phyloP scores from a whole-genome alignment of 495 filamentous ascomycete species.

The Antarctomyces pellizariae region DNA sequence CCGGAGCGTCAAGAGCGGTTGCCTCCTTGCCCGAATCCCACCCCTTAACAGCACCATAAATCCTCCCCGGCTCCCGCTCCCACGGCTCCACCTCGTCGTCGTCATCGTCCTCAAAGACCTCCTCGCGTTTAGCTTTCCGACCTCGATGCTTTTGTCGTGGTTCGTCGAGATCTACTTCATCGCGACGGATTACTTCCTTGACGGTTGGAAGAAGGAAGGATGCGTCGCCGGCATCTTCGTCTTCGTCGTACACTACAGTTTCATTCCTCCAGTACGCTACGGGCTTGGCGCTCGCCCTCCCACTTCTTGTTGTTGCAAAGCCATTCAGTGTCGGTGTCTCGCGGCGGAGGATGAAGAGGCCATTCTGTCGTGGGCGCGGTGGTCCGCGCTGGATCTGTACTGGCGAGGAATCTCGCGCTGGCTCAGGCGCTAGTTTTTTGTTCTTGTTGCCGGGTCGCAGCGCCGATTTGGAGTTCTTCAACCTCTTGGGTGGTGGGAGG shows the following conservation, averaged over 20 bases:
- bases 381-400: slow-evolving; percentile 21
- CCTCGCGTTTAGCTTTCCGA: slow-evolving; percentile 8
- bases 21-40: slow-evolving; percentile 21
- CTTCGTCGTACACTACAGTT: slow-evolving; percentile 37
- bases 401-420: slow-evolving; percentile 15
- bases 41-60: slow-evolving; percentile 20
- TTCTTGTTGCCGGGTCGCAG: no score
- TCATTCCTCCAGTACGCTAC: slow-evolving; percentile 80
- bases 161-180: slow-evolving; percentile 25
- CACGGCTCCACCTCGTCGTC: slow-evolving; percentile 25
- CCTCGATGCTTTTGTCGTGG: slow-evolving; percentile 17
- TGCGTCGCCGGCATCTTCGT: slow-evolving; percentile 24
- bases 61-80: slow-evolving; percentile 22
- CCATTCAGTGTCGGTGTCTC: slow-evolving; percentile 33
- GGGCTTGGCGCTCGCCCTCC: slow-evolving; percentile 38
- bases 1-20: no score
- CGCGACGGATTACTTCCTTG: slow-evolving; percentile 51
- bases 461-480: no score
- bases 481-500: no score
- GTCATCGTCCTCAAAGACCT: slow-evolving; percentile 17
- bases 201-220: slow-evolving; percentile 38
- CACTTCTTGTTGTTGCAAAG: slow-evolving; percentile 26
- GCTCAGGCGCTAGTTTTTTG: slow-evolving; percentile 4
- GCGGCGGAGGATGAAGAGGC: slow-evolving; percentile 46
- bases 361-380: slow-evolving; percentile 26